phyloP scores from a whole-genome alignment of 2,329 filamentous ascomycete species.

The Fusarium goolgardi region DNA sequence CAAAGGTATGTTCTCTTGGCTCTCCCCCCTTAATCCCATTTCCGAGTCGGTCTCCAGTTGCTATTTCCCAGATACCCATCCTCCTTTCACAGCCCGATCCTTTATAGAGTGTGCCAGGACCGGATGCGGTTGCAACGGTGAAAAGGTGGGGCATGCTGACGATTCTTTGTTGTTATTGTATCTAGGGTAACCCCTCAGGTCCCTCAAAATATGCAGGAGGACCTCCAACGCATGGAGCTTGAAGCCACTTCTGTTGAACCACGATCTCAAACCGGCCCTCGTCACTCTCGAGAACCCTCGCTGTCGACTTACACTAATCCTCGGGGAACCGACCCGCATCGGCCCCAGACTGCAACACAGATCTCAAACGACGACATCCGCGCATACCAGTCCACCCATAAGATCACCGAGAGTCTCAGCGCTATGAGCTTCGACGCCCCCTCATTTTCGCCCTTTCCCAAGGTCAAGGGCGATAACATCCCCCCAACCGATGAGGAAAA shows the following conservation, averaged over 20 bases:
- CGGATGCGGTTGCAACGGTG: conserved; percentile 46
- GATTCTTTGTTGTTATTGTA: conserved; percentile 49
- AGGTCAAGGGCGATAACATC: conserved; percentile 86
- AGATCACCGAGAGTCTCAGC: conserved; percentile 53
- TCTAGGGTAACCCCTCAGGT: conserved; percentile 92
- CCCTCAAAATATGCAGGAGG: conserved; percentile 95
- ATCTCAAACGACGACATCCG: conserved; percentile 54
- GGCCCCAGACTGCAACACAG: conserved; percentile 49
- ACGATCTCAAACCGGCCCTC: conserved; percentile 51
- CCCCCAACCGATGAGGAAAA: conserved; percentile 95
- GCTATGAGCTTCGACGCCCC: conserved; percentile 69
- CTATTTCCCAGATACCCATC: conserved; percentile 35
- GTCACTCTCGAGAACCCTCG: conserved; percentile 58
- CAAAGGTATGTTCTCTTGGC: conserved; percentile 62
- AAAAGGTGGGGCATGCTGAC: conserved; percentile 55
- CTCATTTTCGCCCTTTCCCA: conserved; percentile 92
- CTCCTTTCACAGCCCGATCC: conserved; percentile 31
- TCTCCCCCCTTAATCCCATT: conserved; percentile 33
- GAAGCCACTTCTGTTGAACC: conserved; percentile 68
- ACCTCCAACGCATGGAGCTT: conserved; percentile 89
- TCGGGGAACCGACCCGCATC: conserved; percentile 46
- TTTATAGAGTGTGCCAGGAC: conserved; percentile 38
- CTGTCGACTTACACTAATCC: conserved; percentile 55
- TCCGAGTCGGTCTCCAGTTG: conserved; percentile 33
- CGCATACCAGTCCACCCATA: conserved; percentile 55